These are phyloP conservation scores for Cardiospermum halicacabum DNA, from an alignment of 345 rosid species.

Conservation along the genomic window DNA sequence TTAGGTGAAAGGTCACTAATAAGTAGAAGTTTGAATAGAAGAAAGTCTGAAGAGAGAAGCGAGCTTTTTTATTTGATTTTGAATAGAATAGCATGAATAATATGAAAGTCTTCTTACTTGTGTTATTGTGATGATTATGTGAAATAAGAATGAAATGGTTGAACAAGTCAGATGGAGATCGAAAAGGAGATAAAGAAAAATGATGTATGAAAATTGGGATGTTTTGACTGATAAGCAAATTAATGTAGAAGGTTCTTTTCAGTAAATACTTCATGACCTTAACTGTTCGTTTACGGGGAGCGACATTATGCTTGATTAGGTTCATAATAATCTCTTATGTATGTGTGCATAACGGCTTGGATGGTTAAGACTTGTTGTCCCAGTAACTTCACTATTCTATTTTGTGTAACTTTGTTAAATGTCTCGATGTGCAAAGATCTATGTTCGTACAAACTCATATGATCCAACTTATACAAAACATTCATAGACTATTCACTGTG, in stretches of 20 bases:
- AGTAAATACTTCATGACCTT: background rate
- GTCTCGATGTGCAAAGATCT: background rate
- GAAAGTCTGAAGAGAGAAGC: background rate
- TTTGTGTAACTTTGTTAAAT: background rate
- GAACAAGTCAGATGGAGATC: background rate
- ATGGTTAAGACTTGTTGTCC: background rate
- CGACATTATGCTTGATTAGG: background rate
- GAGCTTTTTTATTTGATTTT: background rate
- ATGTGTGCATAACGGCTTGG: background rate
- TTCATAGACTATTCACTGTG: background rate
- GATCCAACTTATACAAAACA: background rate
- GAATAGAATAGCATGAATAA: background rate
- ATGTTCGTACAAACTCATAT: background rate
- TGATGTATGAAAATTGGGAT: background rate
- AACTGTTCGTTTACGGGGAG: background rate
- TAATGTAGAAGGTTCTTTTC: background rate
- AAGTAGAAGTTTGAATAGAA: background rate
- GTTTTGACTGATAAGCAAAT: background rate
- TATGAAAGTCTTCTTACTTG: conserved; percentile 1
- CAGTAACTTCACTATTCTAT: background rate
- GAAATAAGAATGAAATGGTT: conserved; percentile 1
- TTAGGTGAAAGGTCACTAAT: background rate
- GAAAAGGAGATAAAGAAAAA: too few relatives aligned
- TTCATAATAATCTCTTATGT: background rate
- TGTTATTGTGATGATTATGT: conserved; percentile 1